Conservation (phyloP, 2,329 filamentous ascomycete genomes). For the Waltergamsia citrina region DNA sequence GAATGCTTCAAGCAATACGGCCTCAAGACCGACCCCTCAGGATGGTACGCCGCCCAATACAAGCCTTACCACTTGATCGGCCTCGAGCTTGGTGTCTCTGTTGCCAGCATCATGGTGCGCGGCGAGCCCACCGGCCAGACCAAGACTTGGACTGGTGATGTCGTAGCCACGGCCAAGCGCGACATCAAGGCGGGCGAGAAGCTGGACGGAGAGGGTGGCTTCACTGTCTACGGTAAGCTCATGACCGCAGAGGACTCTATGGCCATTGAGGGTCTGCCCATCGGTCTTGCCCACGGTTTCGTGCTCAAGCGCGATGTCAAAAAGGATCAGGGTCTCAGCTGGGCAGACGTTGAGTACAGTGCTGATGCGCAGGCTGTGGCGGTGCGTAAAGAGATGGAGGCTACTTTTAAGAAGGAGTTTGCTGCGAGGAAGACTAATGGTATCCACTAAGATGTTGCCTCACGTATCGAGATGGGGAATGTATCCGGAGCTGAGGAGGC, state of each 20-base stretch:
- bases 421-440: slow-evolving; percentile 7
- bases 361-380: slow-evolving; percentile 25
- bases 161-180: slow-evolving; percentile 34
- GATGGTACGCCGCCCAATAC: slow-evolving; percentile 31
- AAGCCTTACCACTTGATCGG: slow-evolving; percentile 38
- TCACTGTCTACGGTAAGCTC: slow-evolving; percentile 32
- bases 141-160: slow-evolving; percentile 31
- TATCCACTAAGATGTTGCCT: no score
- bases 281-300: slow-evolving; percentile 31
- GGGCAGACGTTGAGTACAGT: slow-evolving; percentile 32
- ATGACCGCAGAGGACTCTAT: slow-evolving; percentile 28
- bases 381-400: slow-evolving; percentile 32
- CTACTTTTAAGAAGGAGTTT: slow-evolving; percentile 19
- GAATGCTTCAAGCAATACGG: slow-evolving; percentile 35
- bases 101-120: slow-evolving; percentile 33
- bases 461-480: no score
- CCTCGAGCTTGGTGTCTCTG: slow-evolving; percentile 31
- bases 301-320: slow-evolving; percentile 27
- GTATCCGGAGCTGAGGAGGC: no score
- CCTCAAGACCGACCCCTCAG: slow-evolving; percentile 27
- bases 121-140: slow-evolving; percentile 33
- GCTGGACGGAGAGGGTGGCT: slow-evolving; percentile 33
- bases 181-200: slow-evolving; percentile 32
- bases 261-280: slow-evolving; percentile 28
- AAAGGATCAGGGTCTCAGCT: slow-evolving; percentile 30